A percentile compares a stretch with the other conserved stretches of the same genome.
Evolutionary conservation across 179 eudicot species (phyloP).

Genomic region (Spinacia oleracea): DNA sequence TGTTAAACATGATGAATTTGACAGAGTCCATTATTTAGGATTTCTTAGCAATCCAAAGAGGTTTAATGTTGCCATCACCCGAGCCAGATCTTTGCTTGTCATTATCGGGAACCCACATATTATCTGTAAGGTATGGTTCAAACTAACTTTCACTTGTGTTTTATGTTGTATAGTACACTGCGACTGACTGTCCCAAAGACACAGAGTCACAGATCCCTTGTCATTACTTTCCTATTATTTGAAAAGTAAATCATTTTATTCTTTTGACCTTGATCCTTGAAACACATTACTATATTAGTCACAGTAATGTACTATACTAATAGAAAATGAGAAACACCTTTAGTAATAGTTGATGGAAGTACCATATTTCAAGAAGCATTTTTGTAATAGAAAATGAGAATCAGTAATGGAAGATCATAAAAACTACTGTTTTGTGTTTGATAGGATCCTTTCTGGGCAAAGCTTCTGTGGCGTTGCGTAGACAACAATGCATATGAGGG

Average conservation of each 20-base stretch:
- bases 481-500: slow-evolving; percentile 60
- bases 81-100: slow-evolving; percentile 83
- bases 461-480: slow-evolving; percentile 55
- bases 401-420: slow-evolving; percentile 2
- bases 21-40: slow-evolving; percentile 69
- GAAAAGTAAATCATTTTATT: not conserved
- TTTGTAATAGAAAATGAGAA: not conserved
- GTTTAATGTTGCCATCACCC: slow-evolving; percentile 91
- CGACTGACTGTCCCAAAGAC: not conserved
- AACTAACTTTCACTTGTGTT: not conserved
- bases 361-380: not conserved
- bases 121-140: slow-evolving; percentile 63
- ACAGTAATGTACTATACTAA: not conserved
- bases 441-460: slow-evolving; percentile 60
- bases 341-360: not conserved
- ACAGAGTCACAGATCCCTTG: too few relatives aligned
- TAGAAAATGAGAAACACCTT: too few relatives aligned
- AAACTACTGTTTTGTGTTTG: slow-evolving; percentile 16
- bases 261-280: not conserved
- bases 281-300: not conserved
- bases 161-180: not conserved
- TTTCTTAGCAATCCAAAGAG: slow-evolving; percentile 88
- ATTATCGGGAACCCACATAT: slow-evolving; percentile 94
- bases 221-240: not conserved
- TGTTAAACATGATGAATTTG: slow-evolving; percentile 73